Percentiles rank a stretch among this genome's conserved stretches.
phyloP scores from a whole-genome alignment of 805 yeast species.

The Saccharomycopsis lassenensis region DNA sequence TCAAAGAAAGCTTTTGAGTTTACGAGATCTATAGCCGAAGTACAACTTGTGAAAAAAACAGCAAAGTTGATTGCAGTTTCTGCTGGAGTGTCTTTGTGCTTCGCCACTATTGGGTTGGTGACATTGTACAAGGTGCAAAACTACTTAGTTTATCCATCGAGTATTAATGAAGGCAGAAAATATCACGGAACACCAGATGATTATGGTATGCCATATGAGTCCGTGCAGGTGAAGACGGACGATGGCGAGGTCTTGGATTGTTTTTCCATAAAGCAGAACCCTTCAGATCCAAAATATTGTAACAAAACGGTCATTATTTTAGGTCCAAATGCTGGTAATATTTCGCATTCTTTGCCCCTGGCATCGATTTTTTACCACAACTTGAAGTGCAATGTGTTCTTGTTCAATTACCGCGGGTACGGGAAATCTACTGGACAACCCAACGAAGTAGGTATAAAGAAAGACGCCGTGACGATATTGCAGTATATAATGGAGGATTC shows the following conservation, averaged over 20 bases:
- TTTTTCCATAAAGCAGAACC: constrained; percentile 46
- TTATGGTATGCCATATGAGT: constrained; percentile 56
- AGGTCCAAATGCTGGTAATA: constrained; percentile 93
- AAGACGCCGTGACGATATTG: constrained; percentile 69
- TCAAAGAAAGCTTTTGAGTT: too few species aligned
- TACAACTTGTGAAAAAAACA: too few species aligned
- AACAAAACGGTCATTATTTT: constrained; percentile 66
- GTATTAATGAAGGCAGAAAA: constrained; percentile 60
- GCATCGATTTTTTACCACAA: constrained; percentile 54
- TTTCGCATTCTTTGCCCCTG: constrained; percentile 80
- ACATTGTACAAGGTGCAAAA: constrained; percentile 55
- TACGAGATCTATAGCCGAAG: too few species aligned
- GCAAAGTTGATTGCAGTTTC: too few species aligned
- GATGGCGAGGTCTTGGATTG: constrained; percentile 66
- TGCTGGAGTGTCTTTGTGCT: constrained; percentile 9
- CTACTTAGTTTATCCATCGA: constrained; percentile 72
- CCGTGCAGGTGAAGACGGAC: constrained; percentile 44
- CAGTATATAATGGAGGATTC: constrained; percentile 43
- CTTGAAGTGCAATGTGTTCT: constrained; percentile 65
- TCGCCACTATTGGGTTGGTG: constrained; percentile 23
- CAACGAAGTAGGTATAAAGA: constrained; percentile 66
- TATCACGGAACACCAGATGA: constrained; percentile 69
- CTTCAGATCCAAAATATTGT: constrained; percentile 27
- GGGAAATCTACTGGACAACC: constrained; percentile 73
- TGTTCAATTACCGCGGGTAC: constrained; percentile 86